Evolutionary conservation across 768 basidiomycete genomes (phyloP), one percentile per base, ranked within the genome.

Genomic region (Boletales sp.): DNA sequence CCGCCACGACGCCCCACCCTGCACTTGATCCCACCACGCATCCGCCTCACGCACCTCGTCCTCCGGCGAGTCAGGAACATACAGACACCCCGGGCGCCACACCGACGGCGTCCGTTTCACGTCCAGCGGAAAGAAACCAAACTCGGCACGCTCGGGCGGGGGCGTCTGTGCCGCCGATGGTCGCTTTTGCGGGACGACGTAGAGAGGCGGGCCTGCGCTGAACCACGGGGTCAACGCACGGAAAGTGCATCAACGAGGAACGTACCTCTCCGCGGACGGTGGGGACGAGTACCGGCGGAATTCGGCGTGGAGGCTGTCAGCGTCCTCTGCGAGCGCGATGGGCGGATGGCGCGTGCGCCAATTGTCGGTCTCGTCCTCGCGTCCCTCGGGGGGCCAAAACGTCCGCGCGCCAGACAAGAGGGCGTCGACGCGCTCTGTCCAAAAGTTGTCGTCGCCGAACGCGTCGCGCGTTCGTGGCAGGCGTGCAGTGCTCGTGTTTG

Each of bases 161-260:
- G 8, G 11, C 44, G 47, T 1, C 13, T n/a, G 12, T 18, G 8
- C 32, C 8, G 11, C 31, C 21, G 28, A 13, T 18, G 21, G 41
- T 2, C 62, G 59, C 38, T 44, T 62, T 31, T 62, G 62, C 4
- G 62, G 61, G 17, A 58, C 52, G 19, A 64, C 48, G 28, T 59
- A 63, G 38, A 43, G 36, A 28, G 25, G 25, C 25, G 25, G 25
- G 25, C 13, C 45, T 49, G 10, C 4, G 44, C 28, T n/a, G 42
- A 13, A 54, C 55, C 14, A 40, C 18, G 25, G 31, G 30, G 28
- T 48, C 10, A 49, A 31, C 32, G 3, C 39, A 12, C 14, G 31
- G 14, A 32, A 19, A 15, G 7, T 5, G 15, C 31, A 18, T 11
- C 18, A 31, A 8, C 4, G 10, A 11, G 15, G 10, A 17, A 46